Conservation (phyloP, 2,329 filamentous ascomycete species). For the Myrmaecium sp. region DNA sequence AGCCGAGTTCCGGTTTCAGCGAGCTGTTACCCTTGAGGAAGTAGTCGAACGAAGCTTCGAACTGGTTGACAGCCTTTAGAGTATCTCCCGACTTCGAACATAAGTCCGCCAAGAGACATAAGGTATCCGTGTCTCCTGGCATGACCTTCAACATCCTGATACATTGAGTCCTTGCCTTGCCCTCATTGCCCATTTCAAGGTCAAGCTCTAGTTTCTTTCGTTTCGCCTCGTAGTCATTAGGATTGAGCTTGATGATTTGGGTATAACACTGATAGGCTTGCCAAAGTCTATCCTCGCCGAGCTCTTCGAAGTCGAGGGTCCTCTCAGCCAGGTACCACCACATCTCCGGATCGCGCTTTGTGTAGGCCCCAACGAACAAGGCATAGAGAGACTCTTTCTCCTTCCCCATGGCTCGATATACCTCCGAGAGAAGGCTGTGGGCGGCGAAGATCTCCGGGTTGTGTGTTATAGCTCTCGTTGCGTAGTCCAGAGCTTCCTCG, state of each 20-base stretch:
- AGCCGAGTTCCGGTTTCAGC: constrained; percentile 36
- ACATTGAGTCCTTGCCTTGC: constrained; percentile 30
- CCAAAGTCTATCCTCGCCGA: constrained; percentile 25
- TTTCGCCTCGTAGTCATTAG: constrained; percentile 34
- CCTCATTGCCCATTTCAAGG: constrained; percentile 24
- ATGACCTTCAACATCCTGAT: constrained; percentile 36
- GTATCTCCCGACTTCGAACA: constrained; percentile 35
- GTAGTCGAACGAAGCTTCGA: constrained; percentile 35
- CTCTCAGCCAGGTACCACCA: constrained; percentile 42
- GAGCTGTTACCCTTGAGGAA: constrained; percentile 26
- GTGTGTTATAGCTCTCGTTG: constrained; percentile 17
- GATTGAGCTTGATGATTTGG: constrained; percentile 36
- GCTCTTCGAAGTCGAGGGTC: constrained; percentile 30
- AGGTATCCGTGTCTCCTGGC: constrained; percentile 36
- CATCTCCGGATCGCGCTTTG: constrained; percentile 36
- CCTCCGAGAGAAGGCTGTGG: constrained; percentile 43
- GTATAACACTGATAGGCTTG: constrained; percentile 37
- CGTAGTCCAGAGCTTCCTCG: constrained; percentile 24
- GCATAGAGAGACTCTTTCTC: constrained; percentile 38
- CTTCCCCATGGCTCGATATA: constrained; percentile 38
- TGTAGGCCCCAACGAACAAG: constrained; percentile 40
- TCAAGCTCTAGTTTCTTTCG: constrained; percentile 39
- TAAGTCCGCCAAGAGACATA: constrained; percentile 39
- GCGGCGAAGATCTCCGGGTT: constrained; percentile 48
- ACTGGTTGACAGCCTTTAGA: constrained; percentile 30